Conservation (phyloP, 1,284 basidiomycete species). For the Cutaneotrichosporon cavernicola region DNA sequence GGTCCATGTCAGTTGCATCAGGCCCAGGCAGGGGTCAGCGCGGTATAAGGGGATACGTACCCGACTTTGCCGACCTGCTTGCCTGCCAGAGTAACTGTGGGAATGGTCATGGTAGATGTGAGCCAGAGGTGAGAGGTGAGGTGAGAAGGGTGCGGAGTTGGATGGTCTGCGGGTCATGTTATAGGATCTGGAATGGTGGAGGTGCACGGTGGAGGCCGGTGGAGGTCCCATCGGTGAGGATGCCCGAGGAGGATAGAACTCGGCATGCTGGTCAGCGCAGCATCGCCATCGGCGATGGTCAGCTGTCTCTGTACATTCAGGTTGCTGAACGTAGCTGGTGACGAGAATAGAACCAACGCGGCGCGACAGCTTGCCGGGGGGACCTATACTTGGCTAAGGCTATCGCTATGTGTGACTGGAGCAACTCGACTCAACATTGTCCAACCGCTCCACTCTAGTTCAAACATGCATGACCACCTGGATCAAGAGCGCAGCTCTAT, state of each 20-base stretch:
- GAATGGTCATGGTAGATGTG: slow-evolving; percentile 24
- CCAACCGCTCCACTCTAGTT: background rate
- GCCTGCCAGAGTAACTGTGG: slow-evolving; percentile 37
- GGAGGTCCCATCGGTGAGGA: no score
- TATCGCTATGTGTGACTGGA: background rate
- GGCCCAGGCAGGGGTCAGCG: slow-evolving; percentile 45
- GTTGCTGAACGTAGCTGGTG: no score
- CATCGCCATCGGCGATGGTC: no score
- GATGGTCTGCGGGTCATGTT: background rate
- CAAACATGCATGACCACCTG: slow-evolving; percentile 4
- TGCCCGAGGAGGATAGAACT: no score
- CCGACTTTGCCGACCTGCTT: slow-evolving; percentile 42
- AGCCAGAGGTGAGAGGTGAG: background rate
- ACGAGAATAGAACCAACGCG: no score
- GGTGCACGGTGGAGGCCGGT: background rate
- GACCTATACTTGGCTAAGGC: background rate
- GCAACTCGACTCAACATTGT: no score
- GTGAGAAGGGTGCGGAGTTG: background rate
- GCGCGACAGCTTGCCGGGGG: no score
- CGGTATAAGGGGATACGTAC: slow-evolving; percentile 17
- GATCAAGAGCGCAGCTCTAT: slow-evolving; percentile 5
- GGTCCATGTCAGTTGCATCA: slow-evolving; percentile 61
- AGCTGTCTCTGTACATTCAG: no score
- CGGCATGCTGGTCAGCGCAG: no score
- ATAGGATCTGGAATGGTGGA: background rate